Conservation (phyloP, 2,329 filamentous ascomycete species). For the Ploettnerulaceae sp. region DNA sequence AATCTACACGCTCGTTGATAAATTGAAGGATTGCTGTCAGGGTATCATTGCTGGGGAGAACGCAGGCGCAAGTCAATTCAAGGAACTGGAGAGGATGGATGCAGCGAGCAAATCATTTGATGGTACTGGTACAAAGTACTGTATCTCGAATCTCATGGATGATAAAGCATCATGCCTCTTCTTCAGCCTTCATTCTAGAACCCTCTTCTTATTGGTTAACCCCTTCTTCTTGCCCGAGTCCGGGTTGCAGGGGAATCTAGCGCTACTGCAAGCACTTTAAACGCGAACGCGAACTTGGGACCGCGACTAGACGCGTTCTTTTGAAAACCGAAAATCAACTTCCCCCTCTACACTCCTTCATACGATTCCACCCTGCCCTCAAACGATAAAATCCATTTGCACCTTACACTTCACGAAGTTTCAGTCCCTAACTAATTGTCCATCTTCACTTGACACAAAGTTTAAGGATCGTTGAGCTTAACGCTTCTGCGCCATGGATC, state of each 20-base stretch:
- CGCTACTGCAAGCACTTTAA: slow-evolving; percentile 15
- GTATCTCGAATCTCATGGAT: not conserved
- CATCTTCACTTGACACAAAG: too few species aligned
- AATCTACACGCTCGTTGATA: slow-evolving; percentile 22
- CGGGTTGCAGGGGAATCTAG: not conserved
- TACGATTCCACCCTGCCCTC: not conserved
- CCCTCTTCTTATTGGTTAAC: too few species aligned
- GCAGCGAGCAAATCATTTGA: not conserved
- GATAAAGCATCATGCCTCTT: not conserved
- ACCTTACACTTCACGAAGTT: too few species aligned
- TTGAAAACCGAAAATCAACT: not conserved
- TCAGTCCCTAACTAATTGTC: too few species aligned
- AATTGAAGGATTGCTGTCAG: slow-evolving; percentile 26
- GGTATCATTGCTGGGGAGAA: slow-evolving; percentile 32
- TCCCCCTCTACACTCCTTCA: not conserved
- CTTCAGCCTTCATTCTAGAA: slow-evolving; percentile 3
- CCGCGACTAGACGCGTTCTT: slow-evolving; percentile 1
- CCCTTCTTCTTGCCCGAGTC: not conserved
- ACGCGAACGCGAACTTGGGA: not conserved
- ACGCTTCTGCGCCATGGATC: slow-evolving; percentile 59
- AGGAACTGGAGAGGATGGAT: not conserved
- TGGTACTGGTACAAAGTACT: not conserved
- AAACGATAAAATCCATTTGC: too few species aligned
- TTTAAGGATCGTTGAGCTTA: too few species aligned
- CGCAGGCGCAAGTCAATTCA: not conserved